Conservation (phyloP, 1,139 yeast genomes). For the Suhomyces bokatorum region DNA sequence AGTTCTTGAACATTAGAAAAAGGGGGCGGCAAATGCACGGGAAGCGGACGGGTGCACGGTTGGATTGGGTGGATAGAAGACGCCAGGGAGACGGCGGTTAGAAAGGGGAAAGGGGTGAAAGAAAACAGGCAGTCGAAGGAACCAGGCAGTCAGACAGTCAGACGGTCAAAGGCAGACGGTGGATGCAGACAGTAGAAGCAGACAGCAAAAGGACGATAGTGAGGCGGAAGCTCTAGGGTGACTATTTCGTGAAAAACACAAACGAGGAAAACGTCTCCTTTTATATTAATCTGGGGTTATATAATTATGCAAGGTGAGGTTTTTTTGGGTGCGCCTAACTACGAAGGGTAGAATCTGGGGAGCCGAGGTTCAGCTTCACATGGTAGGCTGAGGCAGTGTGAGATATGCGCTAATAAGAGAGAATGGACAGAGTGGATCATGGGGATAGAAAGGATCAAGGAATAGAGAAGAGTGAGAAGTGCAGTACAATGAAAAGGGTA, state of each 20-base stretch:
- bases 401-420: background rate
- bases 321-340: background rate
- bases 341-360: background rate
- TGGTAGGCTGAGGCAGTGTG: background rate
- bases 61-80: background rate
- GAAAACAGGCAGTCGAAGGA: too few species aligned
- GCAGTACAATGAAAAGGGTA: too few species aligned
- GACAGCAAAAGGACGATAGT: too few species aligned
- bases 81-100: too few species aligned
- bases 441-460: background rate
- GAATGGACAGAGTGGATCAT: background rate
- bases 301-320: too few species aligned
- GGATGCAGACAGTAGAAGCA: too few species aligned
- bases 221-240: too few species aligned
- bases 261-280: background rate
- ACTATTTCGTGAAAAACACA: too few species aligned
- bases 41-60: background rate
- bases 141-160: too few species aligned
- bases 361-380: background rate
- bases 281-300: conserved; percentile 6
- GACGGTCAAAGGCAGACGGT: too few species aligned
- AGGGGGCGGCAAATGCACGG: background rate
- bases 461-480: too few species aligned
- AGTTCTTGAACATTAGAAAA: conserved; percentile 11
- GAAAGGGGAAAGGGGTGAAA: too few species aligned